Base-by-base conservation (phyloP, 768 basidiomycete species). In the Boletus eberwhitei region DNA sequence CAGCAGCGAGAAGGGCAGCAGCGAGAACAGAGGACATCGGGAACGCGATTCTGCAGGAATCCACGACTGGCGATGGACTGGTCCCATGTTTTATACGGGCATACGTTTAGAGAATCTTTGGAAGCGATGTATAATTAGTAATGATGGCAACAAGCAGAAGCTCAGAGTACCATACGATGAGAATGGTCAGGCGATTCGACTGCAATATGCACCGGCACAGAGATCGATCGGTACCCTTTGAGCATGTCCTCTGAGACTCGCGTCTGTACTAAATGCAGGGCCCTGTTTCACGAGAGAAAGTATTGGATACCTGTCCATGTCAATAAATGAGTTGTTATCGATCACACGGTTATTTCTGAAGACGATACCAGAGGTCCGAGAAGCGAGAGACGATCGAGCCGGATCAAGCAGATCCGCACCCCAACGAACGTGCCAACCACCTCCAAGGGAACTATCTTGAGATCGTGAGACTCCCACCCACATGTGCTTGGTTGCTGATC, bases 21-120 rank as follows among this genome's bases (percentile, higher is more conserved):
- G 22, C n/a, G 21, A 64, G 54, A 19, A 62, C 5, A n/a, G 61
- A 55, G 9, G 45, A 22, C 61, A 71, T 71, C 19, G 22, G 19
- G 29, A 36, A 14, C 17, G 32, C 29, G 22, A 24, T 48, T 38
- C 45, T 52, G 14, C 49, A 41, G 49, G 52, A 26, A 35, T 42
- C 6, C 37, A 40, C 31, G 34, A 21, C 21, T 14, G 8, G 16
- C 36, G 13, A n/a, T 2, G 26, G 13, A n/a, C 31, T 17, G 24
- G 2, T 9, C 8, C 35, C 38, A 13, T n/a, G 5, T 21, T 22
- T 34, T 32, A 39, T 49, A 45, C 37, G 11, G 34, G 31, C 11
- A 34, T 22, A 36, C 12, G 24, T 53, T 54, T 43, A 64, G 45
- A 52, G 17, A 38, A 9, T 17, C 34, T 24, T 24, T 19, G 24